These are phyloP conservation scores for Metschnikowia koreensis DNA, from an alignment of 805 yeast species.

Conservation along the genomic window DNA sequence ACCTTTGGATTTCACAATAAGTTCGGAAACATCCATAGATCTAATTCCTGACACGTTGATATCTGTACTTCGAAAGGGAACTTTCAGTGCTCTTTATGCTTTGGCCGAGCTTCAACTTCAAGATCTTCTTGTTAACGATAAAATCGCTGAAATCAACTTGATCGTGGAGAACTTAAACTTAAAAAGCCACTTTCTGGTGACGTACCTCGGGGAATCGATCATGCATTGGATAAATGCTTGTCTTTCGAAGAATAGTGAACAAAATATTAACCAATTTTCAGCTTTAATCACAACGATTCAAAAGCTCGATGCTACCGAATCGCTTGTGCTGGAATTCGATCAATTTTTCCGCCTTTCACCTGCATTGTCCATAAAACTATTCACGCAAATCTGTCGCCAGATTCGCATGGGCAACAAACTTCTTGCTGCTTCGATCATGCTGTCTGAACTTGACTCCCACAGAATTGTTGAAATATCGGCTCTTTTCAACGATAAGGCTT, in stretches of 20 bases:
- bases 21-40: too few relatives aligned
- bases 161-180: neutral
- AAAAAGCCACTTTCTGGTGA: neutral
- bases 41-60: neutral
- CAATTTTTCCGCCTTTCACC: conserved; percentile 15
- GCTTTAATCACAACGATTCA: conserved; percentile 4
- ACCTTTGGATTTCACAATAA: neutral
- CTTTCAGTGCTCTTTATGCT: conserved; percentile 9
- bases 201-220: conserved; percentile 9
- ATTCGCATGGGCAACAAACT: conserved; percentile 38
- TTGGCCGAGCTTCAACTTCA: conserved; percentile 7
- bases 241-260: neutral
- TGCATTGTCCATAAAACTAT: conserved; percentile 10
- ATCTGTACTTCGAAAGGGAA: neutral
- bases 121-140: neutral
- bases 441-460: conserved; percentile 13
- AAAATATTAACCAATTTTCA: neutral
- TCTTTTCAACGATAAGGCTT: conserved; percentile 22
- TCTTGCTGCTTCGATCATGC: conserved; percentile 38
- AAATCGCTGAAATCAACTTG: neutral
- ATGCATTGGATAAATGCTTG: conserved; percentile 12
- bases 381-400: conserved; percentile 33
- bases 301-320: conserved; percentile 3
- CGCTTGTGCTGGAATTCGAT: conserved; percentile 12
- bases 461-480: conserved; percentile 23